These are phyloP conservation scores for Candida quercuum DNA, from an alignment of 805 yeast species.

Conservation along the genomic window DNA sequence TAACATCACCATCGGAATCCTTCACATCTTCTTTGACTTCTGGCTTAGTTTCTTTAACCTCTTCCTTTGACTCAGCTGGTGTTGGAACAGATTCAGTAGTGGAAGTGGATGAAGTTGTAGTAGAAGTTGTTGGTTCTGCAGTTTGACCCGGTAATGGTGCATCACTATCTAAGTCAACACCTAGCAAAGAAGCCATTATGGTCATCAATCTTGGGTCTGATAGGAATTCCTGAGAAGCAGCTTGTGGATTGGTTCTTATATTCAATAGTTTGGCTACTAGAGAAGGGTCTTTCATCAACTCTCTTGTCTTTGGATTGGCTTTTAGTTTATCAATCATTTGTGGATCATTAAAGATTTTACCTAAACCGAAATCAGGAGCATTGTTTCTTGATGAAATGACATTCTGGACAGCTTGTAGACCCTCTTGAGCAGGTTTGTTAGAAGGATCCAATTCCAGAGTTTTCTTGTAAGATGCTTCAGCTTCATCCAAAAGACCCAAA, in stretches of 20 bases:
- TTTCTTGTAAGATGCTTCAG: conserved; percentile 64
- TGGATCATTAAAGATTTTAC: conserved; percentile 77
- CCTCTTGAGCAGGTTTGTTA: conserved; percentile 85
- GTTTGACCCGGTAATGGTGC: conserved; percentile 18
- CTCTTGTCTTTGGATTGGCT: conserved; percentile 82
- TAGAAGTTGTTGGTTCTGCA: conserved; percentile 15
- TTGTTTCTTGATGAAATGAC: conserved; percentile 43
- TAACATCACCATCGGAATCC: conserved; percentile 30
- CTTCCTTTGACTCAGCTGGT: conserved; percentile 16
- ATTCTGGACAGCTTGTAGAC: conserved; percentile 63
- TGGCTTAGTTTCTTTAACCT: conserved; percentile 21
- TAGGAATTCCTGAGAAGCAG: conserved; percentile 63
- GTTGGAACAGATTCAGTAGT: conserved; percentile 21
- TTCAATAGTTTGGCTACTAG: conserved; percentile 64
- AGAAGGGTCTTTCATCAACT: conserved; percentile 80
- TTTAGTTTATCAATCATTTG: conserved; percentile 67
- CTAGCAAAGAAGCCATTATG: conserved; percentile 79
- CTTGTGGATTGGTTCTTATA: conserved; percentile 68
- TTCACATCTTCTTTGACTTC: conserved; percentile 26
- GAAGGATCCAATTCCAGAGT: conserved; percentile 76
- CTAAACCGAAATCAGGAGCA: conserved; percentile 70
- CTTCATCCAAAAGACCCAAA: conserved; percentile 71
- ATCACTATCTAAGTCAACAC: conserved; percentile 56
- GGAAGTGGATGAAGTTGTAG: conserved; percentile 19
- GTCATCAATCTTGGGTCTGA: conserved; percentile 86